A percentile compares a stretch with the other conserved stretches of the same genome.
phyloP scores from a whole-genome alignment of 2,329 filamentous ascomycete genomes.

The Xylariaceae sp. region DNA sequence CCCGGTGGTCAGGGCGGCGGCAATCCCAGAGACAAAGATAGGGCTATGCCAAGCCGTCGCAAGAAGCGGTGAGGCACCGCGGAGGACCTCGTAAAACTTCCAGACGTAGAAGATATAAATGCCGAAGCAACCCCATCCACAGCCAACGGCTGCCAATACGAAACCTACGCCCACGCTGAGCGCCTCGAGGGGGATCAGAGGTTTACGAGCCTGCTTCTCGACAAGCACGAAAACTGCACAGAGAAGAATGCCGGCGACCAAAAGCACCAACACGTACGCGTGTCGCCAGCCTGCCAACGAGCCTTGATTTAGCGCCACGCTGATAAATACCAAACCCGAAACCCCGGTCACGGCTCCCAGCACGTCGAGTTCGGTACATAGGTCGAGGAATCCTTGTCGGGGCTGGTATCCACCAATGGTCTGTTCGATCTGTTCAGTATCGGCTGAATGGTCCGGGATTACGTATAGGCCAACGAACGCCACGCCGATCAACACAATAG shows the following conservation, averaged over 20 bases:
- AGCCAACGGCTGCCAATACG: conserved; percentile 44
- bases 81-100: conserved; percentile 37
- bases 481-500: conserved; percentile 24
- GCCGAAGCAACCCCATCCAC: conserved; percentile 43
- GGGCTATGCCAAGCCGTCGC: conserved; percentile 36
- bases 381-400: conserved; percentile 13
- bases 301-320: conserved; percentile 56
- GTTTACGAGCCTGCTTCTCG: conserved; percentile 43
- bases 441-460: conserved; percentile 19
- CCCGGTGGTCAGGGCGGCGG: conserved; percentile 31
- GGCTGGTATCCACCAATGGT: not conserved
- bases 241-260: conserved; percentile 47
- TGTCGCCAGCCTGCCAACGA: conserved; percentile 47
- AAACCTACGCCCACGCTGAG: conserved; percentile 44
- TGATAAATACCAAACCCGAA: conserved; percentile 48
- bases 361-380: conserved; percentile 27
- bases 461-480: conserved; percentile 24
- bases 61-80: conserved; percentile 34
- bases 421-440: not conserved
- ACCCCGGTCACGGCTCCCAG: conserved; percentile 39
- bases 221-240: conserved; percentile 46
- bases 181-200: conserved; percentile 47
- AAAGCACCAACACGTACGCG: conserved; percentile 45
- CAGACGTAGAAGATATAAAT: conserved; percentile 42
- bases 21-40: conserved; percentile 34